Conservation (phyloP, 2,329 filamentous ascomycete species). For the Aureobasidium subglaciale region DNA sequence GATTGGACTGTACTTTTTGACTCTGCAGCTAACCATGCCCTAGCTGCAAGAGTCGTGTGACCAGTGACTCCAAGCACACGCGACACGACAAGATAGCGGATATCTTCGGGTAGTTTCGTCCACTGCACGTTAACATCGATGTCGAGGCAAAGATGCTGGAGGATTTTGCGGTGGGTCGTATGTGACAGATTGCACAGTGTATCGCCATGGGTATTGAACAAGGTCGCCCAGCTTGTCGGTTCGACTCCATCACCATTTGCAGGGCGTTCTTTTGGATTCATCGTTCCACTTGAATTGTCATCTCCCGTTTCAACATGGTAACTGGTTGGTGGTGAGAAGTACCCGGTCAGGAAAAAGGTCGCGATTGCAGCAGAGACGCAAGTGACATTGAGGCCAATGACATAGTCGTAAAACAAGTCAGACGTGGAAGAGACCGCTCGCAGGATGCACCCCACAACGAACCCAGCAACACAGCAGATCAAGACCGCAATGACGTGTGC, state of each 20-base stretch:
- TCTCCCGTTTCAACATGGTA: background rate
- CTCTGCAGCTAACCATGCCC: constrained; percentile 14
- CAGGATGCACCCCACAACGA: constrained; percentile 16
- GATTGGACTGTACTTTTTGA: background rate
- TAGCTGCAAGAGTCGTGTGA: background rate
- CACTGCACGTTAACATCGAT: constrained; percentile 16
- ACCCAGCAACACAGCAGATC: constrained; percentile 15
- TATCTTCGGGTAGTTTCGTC: constrained; percentile 15
- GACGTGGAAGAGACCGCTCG: constrained; percentile 9
- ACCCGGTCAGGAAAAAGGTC: constrained; percentile 17
- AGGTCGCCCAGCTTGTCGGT: background rate
- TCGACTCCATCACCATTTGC: background rate
- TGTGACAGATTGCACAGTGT: constrained; percentile 12
- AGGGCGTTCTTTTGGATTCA: background rate
- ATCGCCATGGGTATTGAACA: background rate
- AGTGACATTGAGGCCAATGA: constrained; percentile 14
- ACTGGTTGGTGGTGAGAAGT: background rate
- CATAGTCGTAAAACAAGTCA: constrained; percentile 14
- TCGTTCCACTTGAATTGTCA: too few species aligned
- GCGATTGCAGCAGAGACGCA: constrained; percentile 14
- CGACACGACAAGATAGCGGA: constrained; percentile 14
- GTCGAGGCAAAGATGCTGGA: constrained; percentile 14
- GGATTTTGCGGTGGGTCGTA: constrained; percentile 11
- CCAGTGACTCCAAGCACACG: constrained; percentile 13
- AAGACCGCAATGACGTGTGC: constrained; percentile 15